Evolutionary conservation across 2,329 filamentous ascomycete species (phyloP), one percentile per base, ranked within the genome.

Genomic region (Triangularia verruculosa): DNA sequence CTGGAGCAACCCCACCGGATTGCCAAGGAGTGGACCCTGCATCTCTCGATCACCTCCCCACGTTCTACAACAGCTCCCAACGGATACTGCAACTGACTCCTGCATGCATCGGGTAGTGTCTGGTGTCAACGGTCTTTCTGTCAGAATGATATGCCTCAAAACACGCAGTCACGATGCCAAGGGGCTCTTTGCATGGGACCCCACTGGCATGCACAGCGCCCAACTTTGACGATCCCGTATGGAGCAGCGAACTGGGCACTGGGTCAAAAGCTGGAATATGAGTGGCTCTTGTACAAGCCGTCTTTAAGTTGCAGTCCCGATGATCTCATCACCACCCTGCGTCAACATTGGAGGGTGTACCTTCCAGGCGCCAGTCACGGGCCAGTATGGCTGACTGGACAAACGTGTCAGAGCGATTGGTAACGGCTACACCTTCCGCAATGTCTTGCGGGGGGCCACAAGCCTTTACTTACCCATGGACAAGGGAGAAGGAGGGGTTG

Each of bases 1-100:
- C 20, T 3, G 15, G 22, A 34, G 17, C 12, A 55, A 39, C 64
- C 64, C 63, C 62, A 64, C 63, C 60, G 63, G 7, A 25, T 53
- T 25, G 43, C 39, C 22, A 34, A 54, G 47, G 61, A 58, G 54
- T 22, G 15, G 51, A 47, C 39, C 39, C 39, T 47, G 39, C 39
- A 47, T 47, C 39, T 47, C 39, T 17, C 39, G 6, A 3, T 47
- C 39, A 20, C n/a, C 39, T 47, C 39, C n/a, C n/a, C n/a, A 47
- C 39, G n/a, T 43, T 43, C 34, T 43, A 43, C 34, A 43, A 43
- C 34, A 43, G 32, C 32, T 43, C 17, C n/a, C 34, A 20, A 47
- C n/a, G 8, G 4, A 47, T 47, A 8, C 39, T 47, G 39, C 39
- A n/a, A 47, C n/a, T 22, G 4, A 39, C 34, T 39, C 34, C 15